phyloP scores from a whole-genome alignment of 2,329 filamentous ascomycete genomes.

The Penicillium crustosum region DNA sequence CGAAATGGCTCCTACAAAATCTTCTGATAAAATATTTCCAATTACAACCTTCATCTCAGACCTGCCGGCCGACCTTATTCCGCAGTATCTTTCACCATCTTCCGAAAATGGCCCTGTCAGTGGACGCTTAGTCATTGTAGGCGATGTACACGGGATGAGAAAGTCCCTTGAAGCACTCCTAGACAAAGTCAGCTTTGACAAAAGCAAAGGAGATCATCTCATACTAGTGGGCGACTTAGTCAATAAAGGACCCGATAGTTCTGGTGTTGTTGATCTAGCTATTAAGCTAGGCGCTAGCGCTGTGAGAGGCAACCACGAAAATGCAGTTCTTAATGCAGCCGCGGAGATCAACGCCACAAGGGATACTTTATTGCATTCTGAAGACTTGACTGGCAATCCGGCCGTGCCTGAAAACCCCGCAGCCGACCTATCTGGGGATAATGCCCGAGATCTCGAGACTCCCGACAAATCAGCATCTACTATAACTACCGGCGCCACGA shows the following conservation, averaged over 20 bases:
- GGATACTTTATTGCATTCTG: background rate
- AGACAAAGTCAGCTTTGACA: conserved; percentile 17
- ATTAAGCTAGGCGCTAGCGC: conserved; percentile 24
- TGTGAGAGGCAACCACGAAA: conserved; percentile 28
- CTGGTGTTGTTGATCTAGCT: conserved; percentile 23
- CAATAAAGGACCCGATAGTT: conserved; percentile 26
- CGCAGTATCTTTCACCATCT: background rate
- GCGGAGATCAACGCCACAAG: conserved; percentile 9
- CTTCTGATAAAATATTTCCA: conserved; percentile 12
- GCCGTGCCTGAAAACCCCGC: background rate
- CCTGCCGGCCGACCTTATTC: conserved; percentile 10
- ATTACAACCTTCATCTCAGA: conserved; percentile 18
- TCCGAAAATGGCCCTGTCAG: conserved; percentile 3
- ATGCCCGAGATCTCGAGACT: background rate
- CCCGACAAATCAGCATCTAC: background rate
- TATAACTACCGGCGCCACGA: background rate
- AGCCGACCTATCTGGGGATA: background rate
- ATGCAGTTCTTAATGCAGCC: conserved; percentile 24
- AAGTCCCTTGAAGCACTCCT: conserved; percentile 19
- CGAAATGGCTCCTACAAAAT: background rate
- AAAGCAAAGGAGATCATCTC: conserved; percentile 21
- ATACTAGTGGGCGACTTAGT: conserved; percentile 23
- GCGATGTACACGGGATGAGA: conserved; percentile 25
- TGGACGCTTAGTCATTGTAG: conserved; percentile 22
- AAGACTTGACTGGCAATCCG: background rate